A percentile compares a stretch with the other conserved stretches of the same genome.
Conservation (phyloP, 2,329 filamentous ascomycete species). For the Xylariaceae sp. region DNA sequence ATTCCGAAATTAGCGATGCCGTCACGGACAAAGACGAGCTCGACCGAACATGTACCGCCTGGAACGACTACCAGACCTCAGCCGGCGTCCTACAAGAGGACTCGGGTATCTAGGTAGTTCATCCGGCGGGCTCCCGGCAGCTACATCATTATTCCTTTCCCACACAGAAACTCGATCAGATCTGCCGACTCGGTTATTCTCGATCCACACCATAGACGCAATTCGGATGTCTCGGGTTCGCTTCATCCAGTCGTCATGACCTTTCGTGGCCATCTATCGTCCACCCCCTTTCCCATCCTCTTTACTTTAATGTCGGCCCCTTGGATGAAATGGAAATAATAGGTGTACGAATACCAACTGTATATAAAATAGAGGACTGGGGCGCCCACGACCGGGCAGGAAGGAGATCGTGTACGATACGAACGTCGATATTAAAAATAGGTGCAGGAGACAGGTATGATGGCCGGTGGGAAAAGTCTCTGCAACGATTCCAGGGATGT, state of each 20-base stretch:
- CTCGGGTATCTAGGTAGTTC: constrained; percentile 31
- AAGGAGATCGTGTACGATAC: no score
- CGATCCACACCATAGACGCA: neutral
- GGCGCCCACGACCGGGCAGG: no score
- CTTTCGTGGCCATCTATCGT: no score
- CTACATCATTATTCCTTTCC: neutral
- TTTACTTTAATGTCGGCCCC: no score
- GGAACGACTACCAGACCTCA: constrained; percentile 28
- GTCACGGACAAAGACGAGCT: constrained; percentile 21
- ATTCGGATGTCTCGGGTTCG: neutral
- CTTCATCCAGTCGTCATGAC: neutral
- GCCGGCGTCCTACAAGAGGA: constrained; percentile 29
- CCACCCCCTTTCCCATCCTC: no score
- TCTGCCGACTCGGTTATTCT: neutral
- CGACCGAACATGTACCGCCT: constrained; percentile 27
- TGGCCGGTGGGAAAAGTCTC: no score
- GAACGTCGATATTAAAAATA: no score
- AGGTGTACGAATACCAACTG: no score
- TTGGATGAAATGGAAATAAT: no score
- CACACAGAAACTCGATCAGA: neutral
- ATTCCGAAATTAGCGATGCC: constrained; percentile 26
- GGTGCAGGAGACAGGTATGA: no score
- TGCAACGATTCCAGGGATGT: no score
- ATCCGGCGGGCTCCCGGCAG: neutral
- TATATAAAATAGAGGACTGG: no score